phyloP scores from a whole-genome alignment of 1,284 basidiomycete species.

The Abortiporus biennis region DNA sequence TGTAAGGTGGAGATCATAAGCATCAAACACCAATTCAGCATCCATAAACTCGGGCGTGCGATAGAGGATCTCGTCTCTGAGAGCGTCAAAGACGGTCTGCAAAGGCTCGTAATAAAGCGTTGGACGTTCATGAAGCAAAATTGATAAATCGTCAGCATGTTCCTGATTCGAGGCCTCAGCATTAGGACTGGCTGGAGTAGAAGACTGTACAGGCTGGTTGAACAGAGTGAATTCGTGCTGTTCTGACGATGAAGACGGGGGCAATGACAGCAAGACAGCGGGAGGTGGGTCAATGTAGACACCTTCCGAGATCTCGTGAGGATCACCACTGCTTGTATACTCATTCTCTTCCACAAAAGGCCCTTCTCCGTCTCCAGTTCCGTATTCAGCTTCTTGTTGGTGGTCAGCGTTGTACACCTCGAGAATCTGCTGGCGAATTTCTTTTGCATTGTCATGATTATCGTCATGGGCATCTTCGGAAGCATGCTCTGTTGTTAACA shows the following conservation, averaged over 20 bases:
- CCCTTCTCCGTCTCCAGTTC: slow-evolving; percentile 10
- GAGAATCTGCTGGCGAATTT: slow-evolving; percentile 3
- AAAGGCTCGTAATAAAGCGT: slow-evolving; percentile 72
- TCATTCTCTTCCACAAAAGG: slow-evolving; percentile 1
- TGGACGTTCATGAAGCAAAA: slow-evolving; percentile 55
- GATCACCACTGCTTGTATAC: slow-evolving; percentile 28
- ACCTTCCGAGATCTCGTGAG: slow-evolving; percentile 63
- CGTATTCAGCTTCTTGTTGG: too few species aligned
- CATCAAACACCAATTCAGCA: slow-evolving; percentile 61
- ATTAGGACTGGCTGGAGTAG: slow-evolving; percentile 23
- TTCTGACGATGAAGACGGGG: slow-evolving; percentile 28
- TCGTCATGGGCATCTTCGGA: too few species aligned
- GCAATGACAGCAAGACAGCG: slow-evolving; percentile 52
- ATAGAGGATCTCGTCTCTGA: slow-evolving; percentile 52
- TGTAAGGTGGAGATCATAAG: slow-evolving; percentile 56
- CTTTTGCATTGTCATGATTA: background rate
- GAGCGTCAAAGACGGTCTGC: slow-evolving; percentile 56
- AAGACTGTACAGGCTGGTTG: slow-evolving; percentile 36
- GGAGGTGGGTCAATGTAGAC: slow-evolving; percentile 74
- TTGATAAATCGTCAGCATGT: slow-evolving; percentile 13
- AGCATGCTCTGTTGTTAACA: too few species aligned
- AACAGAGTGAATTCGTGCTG: slow-evolving; percentile 49
- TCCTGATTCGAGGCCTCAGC: slow-evolving; percentile 13
- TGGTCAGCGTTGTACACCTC: slow-evolving; percentile 9
- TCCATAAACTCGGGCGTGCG: slow-evolving; percentile 41